Evolutionary conservation across 2,329 filamentous ascomycete species (phyloP).

Genomic region (Xylariaceae sp.): DNA sequence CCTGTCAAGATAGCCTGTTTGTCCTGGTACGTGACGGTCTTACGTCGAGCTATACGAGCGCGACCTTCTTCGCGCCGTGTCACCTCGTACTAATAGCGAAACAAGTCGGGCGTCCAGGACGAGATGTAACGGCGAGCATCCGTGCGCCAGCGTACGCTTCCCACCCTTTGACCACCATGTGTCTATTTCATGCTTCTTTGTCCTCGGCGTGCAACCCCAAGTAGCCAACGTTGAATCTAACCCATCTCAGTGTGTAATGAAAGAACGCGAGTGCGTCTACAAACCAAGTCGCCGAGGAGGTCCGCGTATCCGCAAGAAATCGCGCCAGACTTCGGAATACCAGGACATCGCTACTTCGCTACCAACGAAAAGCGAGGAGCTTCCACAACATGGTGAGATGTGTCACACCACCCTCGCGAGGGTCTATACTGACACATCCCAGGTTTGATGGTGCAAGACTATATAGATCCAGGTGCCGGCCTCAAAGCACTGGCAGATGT

Average conservation of each 20-base stretch:
- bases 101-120: slow-evolving; percentile 44
- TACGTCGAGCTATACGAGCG: slow-evolving; percentile 7
- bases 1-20: slow-evolving; percentile 51
- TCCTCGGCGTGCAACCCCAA: slow-evolving; percentile 8
- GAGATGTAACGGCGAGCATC: slow-evolving; percentile 45
- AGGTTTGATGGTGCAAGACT: slow-evolving; percentile 35
- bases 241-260: slow-evolving; percentile 37
- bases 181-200: slow-evolving; percentile 3
- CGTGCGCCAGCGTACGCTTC: slow-evolving; percentile 42
- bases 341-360: slow-evolving; percentile 28
- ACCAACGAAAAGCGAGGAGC: slow-evolving; percentile 29
- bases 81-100: slow-evolving; percentile 19
- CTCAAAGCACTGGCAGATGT: slow-evolving; percentile 45
- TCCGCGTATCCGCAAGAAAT: slow-evolving; percentile 42
- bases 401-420: not conserved
- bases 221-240: slow-evolving; percentile 15
- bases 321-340: slow-evolving; percentile 27
- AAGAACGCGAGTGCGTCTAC: slow-evolving; percentile 42
- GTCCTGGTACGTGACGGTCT: slow-evolving; percentile 41
- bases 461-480: slow-evolving; percentile 47
- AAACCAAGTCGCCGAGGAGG: slow-evolving; percentile 43
- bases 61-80: slow-evolving; percentile 12
- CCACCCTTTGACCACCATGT: slow-evolving; percentile 1
- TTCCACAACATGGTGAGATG: slow-evolving; percentile 32
- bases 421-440: slow-evolving; percentile 6